Percentiles rank a stretch among this genome's conserved stretches.
Conservation (phyloP, 2,329 filamentous ascomycete species). For the Colletotrichum truncatum region DNA sequence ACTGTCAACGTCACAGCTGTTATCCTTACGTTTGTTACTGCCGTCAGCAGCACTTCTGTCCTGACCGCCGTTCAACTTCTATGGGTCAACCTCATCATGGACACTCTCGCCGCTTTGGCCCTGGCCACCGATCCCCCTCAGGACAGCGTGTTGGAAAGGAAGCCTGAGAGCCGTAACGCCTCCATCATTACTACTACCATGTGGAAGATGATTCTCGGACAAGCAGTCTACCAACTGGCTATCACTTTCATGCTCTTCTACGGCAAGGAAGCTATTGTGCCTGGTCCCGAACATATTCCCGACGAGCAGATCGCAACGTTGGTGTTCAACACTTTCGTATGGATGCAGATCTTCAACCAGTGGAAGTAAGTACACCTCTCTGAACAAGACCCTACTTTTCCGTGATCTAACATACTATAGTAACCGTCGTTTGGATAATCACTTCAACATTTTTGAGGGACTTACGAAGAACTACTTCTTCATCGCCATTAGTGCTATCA, state of each 20-base stretch:
- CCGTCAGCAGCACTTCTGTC: constrained; percentile 77
- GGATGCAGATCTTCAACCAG: constrained; percentile 99
- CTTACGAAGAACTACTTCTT: constrained; percentile 89
- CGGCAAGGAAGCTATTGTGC: constrained; percentile 56
- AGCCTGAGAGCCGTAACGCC: constrained; percentile 67
- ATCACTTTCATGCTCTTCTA: constrained; percentile 86
- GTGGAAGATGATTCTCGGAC: constrained; percentile 99
- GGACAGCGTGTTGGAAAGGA: constrained; percentile 81
- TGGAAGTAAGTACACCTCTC: constrained; percentile 75
- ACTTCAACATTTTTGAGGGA: constrained; percentile 95
- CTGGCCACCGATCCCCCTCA: constrained; percentile 91
- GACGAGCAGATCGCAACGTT: constrained; percentile 74
- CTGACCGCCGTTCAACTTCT: constrained; percentile 90
- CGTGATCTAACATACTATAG: constrained; percentile 46
- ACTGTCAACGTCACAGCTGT: constrained; percentile 95
- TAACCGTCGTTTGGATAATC: constrained; percentile 93
- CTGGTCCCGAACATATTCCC: constrained; percentile 23
- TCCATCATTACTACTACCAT: constrained; percentile 85
- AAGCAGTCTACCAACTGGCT: constrained; percentile 88
- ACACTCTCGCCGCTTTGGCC: constrained; percentile 89
- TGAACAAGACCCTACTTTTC: constrained; percentile 13
- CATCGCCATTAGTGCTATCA: constrained; percentile 82
- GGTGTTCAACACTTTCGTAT: constrained; percentile 98
- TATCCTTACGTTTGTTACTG: constrained; percentile 85
- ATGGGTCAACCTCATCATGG: constrained; percentile 98